phyloP scores from a whole-genome alignment of 257 asterid genomes.

The Solanum phureja region DNA sequence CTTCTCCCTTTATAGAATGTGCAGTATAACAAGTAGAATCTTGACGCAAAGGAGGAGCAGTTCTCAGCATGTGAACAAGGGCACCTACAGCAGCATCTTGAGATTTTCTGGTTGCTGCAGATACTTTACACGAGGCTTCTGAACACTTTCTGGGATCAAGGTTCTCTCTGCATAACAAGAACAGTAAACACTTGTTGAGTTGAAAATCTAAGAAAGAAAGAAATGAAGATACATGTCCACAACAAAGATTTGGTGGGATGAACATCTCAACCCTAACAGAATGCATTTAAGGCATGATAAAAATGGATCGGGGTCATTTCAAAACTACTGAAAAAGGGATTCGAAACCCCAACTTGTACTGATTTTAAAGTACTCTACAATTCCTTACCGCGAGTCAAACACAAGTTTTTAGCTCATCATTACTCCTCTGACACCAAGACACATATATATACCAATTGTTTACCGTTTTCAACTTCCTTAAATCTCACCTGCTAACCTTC shows the following conservation, averaged over 20 bases:
- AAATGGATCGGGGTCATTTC: neutral
- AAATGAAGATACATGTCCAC: neutral
- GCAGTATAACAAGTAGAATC: conserved; percentile 43
- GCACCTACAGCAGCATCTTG: conserved; percentile 88
- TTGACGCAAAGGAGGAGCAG: conserved; percentile 77
- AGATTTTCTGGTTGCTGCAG: conserved; percentile 41
- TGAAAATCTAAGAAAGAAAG: neutral
- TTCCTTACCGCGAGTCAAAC: neutral
- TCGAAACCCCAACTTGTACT: neutral
- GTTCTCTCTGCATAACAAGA: conserved; percentile 32
- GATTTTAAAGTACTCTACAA: neutral
- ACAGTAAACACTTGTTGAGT: neutral
- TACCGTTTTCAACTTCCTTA: neutral
- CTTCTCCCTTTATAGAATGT: conserved; percentile 22
- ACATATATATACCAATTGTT: neutral
- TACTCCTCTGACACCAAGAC: neutral
- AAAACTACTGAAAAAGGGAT: neutral
- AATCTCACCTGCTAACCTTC: neutral
- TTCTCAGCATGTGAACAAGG: conserved; percentile 76
- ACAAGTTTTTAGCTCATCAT: neutral
- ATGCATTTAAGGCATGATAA: neutral
- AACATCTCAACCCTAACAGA: neutral
- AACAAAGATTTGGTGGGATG: neutral
- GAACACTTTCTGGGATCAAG: conserved; percentile 31
- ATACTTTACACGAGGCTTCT: conserved; percentile 41